Base-by-base conservation (phyloP, 176 grass and related monocot genomes). In the Oryza glumipatula region DNA sequence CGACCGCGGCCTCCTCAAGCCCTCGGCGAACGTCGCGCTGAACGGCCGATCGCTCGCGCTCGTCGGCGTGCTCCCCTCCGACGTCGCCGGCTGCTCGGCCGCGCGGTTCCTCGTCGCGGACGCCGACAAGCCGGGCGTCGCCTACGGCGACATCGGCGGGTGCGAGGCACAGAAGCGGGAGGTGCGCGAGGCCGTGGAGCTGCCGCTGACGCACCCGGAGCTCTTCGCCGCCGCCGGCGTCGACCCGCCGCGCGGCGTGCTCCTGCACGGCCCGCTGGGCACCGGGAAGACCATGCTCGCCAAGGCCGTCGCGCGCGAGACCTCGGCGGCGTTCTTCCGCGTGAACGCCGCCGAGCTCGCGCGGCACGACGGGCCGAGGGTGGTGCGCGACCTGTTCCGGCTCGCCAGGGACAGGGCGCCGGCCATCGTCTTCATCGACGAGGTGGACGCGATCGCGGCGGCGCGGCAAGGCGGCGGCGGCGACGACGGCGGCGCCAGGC, bases 211-310 rank as follows among this genome's bases (percentile, higher is more conserved):
- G 44, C 80, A 75, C 54, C 84, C 88, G 7, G 88, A 90, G 80
- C 71, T 86, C 24, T 90, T 90, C 67, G 80, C 66, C 12, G 65
- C 49, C 14, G 54, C 74, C 22, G 84, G 84, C 8, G 63, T 91
- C 8, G 81, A 87, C 24, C 76, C 85, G 24, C 85, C 89, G 5
- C 77, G 78, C 30, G 81, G 89, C 21, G 89, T 91, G 52, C 89
- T 91, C 39, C 74, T 86, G 72, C 68, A 80, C 49, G 85, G 83
- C 75, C 83, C 75, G 4, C 83, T 67, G 1, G 75, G 75, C 4
- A 79, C 75, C 24, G 83, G 83, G 35, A 91, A 91, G 72, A 91
- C 89, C 7, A 77, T 90, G 74, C 84, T 90, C 26, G 84, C 80
- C 17, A 76, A 26, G 16, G 85, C 89, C 70, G 85, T 87, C 11